Evolutionary conservation across 2,329 filamentous ascomycete species (phyloP), one percentile per base, ranked within the genome.

Genomic region (Drechslerella coelobrocha): DNA sequence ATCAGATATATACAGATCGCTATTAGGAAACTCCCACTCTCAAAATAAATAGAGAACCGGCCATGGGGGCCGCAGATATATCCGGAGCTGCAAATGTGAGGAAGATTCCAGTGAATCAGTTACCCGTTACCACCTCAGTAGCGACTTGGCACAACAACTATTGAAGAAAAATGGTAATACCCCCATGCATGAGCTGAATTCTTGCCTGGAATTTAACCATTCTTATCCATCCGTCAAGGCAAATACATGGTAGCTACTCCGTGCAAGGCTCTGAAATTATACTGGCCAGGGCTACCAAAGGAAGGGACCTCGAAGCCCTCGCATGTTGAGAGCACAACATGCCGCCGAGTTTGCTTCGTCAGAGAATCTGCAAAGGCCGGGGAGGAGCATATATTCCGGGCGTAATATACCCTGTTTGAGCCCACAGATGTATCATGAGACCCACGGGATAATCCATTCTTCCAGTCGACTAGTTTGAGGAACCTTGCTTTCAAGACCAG

Each of bases 331-430:
- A n/a, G 23, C 43, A n/a, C n/a, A n/a, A n/a, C n/a, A n/a, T 37
- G 17, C n/a, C 29, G 29, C 6, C 47, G 26, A 39, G 65, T 59
- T 60, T 57, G 59, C 52, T 51, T 41, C 61, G 65, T 69, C 53
- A 53, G 66, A 71, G 66, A 71, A 63, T 71, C 52, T 71, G 66
- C 66, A 71, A 45, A 62, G 43, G 55, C 56, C 48, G 45, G 61
- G 37, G 31, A 61, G 27, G 39, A 50, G 47, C 45, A 51, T 60
- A 63, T 71, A 71, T 8, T 24, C 24, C 34, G 52, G 26, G 52
- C 21, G 45, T 47, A 52, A 48, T 69, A 69, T 69, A 69, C 56
- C 65, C 65, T 69, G 57, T 61, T 69, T 21, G 34, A 53, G 52
- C 57, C 27, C 51, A 51, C 31, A 17, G 19, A 24, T 57, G 29